Percentiles rank a stretch among this genome's conserved stretches.
phyloP scores from a whole-genome alignment of 768 basidiomycete genomes.

The Boletus sp. region DNA sequence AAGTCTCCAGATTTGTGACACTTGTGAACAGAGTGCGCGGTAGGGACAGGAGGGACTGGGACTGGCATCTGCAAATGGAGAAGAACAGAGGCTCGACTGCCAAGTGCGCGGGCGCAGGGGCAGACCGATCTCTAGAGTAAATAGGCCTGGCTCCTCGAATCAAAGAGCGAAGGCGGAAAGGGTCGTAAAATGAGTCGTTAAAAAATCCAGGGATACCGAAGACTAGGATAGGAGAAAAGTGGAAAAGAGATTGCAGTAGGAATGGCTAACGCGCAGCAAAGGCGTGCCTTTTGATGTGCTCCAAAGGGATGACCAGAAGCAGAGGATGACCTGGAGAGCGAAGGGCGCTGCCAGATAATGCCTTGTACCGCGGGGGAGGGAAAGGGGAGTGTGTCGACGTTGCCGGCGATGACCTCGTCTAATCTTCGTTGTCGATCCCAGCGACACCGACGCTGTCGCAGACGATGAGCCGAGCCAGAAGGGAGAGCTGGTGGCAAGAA shows the following conservation, averaged over 20 bases:
- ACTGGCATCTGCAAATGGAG: slow-evolving; percentile 75
- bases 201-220: slow-evolving; percentile 26
- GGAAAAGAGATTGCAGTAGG: slow-evolving; percentile 26
- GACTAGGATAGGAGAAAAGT: slow-evolving; percentile 30
- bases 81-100: slow-evolving; percentile 40
- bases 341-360: slow-evolving; percentile 10
- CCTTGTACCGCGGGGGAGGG: slow-evolving; percentile 17
- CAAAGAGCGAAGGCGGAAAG: slow-evolving; percentile 36
- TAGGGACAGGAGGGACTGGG: slow-evolving; percentile 64
- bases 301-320: slow-evolving; percentile 30
- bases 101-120: slow-evolving; percentile 43
- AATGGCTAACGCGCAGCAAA: slow-evolving; percentile 87
- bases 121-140: slow-evolving; percentile 43
- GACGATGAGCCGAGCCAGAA: slow-evolving; percentile 32
- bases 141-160: slow-evolving; percentile 36
- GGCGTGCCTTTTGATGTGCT: slow-evolving; percentile 79
- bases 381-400: slow-evolving; percentile 13
- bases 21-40: slow-evolving; percentile 68
- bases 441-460: slow-evolving; percentile 44
- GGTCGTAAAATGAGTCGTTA: slow-evolving; percentile 76
- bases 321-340: slow-evolving; percentile 20
- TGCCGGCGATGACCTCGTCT: slow-evolving; percentile 30
- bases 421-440: slow-evolving; percentile 34
- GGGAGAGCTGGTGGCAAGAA: slow-evolving; percentile 35
- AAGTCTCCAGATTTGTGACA: slow-evolving; percentile 42